A percentile compares a stretch with the other conserved stretches of the same genome.
Evolutionary conservation across 768 basidiomycete species (phyloP).

Genomic region (Pleurotus sapidus): DNA sequence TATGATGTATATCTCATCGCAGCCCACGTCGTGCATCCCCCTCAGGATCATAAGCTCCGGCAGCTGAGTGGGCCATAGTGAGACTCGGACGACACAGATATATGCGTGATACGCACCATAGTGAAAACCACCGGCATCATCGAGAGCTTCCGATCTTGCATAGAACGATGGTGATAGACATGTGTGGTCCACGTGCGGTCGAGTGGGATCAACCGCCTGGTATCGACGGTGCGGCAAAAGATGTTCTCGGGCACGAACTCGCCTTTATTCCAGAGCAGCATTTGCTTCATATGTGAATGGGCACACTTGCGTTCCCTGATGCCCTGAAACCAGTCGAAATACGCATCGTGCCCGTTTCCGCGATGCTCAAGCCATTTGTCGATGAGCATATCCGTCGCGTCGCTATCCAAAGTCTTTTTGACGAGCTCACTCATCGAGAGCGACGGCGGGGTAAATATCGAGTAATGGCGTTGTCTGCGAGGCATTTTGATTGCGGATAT

Average conservation of each 20-base stretch:
- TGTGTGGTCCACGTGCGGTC: constrained; percentile 83
- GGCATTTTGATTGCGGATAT: constrained; percentile 29
- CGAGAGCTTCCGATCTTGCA: constrained; percentile 66
- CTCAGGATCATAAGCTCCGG: constrained; percentile 78
- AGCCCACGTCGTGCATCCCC: constrained; percentile 78
- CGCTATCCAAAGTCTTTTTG: constrained; percentile 74
- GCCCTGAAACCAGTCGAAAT: constrained; percentile 74
- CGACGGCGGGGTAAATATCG: constrained; percentile 60
- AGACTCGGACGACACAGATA: constrained; percentile 9
- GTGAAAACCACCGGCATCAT: constrained; percentile 84
- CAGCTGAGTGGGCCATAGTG: constrained; percentile 37
- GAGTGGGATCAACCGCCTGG: constrained; percentile 72
- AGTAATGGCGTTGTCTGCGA: constrained; percentile 48
- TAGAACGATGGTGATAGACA: constrained; percentile 74
- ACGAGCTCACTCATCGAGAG: constrained; percentile 78
- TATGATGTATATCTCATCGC: constrained; percentile 76
- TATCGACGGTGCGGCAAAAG: constrained; percentile 78
- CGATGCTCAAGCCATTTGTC: constrained; percentile 83
- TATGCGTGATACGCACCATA: constrained; percentile 46
- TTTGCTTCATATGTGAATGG: constrained; percentile 44
- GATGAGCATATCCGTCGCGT: constrained; percentile 74
- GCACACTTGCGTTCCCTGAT: constrained; percentile 62
- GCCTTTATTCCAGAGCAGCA: constrained; percentile 64
- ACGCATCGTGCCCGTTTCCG: constrained; percentile 56
- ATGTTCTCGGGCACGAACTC: constrained; percentile 78